phyloP scores from a whole-genome alignment of 495 filamentous ascomycete species.

The Hypomontagnella submonticulosa region DNA sequence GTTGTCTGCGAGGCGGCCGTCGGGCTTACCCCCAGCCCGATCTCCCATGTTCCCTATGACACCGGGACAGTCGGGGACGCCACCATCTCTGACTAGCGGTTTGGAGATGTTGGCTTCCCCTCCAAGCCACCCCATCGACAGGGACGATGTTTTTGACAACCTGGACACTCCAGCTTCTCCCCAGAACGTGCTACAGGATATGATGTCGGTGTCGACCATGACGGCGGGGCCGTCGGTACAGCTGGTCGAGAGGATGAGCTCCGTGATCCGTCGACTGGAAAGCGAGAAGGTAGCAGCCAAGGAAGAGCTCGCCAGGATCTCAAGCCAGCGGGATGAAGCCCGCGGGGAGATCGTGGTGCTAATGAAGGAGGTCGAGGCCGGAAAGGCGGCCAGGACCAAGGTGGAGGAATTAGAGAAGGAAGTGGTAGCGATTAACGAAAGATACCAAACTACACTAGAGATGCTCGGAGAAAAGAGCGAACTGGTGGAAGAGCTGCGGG shows the following conservation, averaged over 20 bases:
- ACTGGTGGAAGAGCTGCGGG: constrained; percentile 86
- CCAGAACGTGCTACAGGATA: constrained; percentile 81
- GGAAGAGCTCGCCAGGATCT: constrained; percentile 84
- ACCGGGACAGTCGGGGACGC: constrained; percentile 32
- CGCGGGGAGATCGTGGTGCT: constrained; percentile 87
- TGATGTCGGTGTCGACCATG: constrained; percentile 87
- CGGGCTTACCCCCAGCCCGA: constrained; percentile 51
- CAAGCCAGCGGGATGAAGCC: constrained; percentile 87
- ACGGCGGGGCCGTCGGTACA: constrained; percentile 94
- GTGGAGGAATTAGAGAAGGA: constrained; percentile 74
- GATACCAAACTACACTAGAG: constrained; percentile 92
- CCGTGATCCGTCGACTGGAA: constrained; percentile 88
- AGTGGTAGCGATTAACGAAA: constrained; percentile 68
- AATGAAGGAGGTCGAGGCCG: constrained; percentile 85
- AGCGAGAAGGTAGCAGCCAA: constrained; percentile 86
- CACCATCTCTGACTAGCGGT: constrained; percentile 40
- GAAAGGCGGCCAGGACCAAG: constrained; percentile 66
- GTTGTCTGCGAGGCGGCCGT: constrained; percentile 50
- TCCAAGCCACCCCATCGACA: constrained; percentile 71
- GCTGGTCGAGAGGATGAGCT: constrained; percentile 95
- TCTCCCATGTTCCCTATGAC: constrained; percentile 45
- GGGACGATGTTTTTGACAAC: constrained; percentile 74
- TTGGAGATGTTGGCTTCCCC: constrained; percentile 46
- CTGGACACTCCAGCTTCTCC: constrained; percentile 70
- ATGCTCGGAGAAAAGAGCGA: constrained; percentile 98